Evolutionary conservation across 2,329 filamentous ascomycete species (phyloP).

Genomic region (Hymenoscyphus repandus): DNA sequence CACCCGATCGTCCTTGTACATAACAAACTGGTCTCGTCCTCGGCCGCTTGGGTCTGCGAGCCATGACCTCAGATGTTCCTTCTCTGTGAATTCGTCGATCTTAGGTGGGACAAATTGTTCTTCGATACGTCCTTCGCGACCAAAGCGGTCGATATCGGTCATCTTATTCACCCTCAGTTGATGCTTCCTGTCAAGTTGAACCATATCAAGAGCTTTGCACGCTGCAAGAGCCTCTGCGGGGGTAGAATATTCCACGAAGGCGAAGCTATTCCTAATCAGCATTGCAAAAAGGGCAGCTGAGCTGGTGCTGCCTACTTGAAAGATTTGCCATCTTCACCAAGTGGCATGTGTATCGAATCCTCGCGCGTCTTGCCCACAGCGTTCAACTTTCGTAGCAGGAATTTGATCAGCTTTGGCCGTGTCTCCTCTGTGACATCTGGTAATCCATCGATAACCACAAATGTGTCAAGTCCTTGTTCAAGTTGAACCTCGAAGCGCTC

Average conservation of each 20-base stretch:
- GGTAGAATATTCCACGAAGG: slow-evolving; percentile 94
- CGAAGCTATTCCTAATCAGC: slow-evolving; percentile 57
- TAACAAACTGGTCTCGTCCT: slow-evolving; percentile 90
- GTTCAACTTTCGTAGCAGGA: slow-evolving; percentile 89
- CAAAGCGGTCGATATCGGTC: slow-evolving; percentile 94
- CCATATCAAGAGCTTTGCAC: slow-evolving; percentile 79
- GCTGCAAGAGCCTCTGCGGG: slow-evolving; percentile 85
- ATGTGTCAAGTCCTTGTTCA: slow-evolving; percentile 92
- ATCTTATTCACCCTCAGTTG: slow-evolving; percentile 95
- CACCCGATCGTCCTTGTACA: slow-evolving; percentile 88
- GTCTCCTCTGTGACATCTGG: slow-evolving; percentile 84
- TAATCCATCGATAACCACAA: slow-evolving; percentile 92
- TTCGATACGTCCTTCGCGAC: slow-evolving; percentile 86
- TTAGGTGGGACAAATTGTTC: slow-evolving; percentile 82
- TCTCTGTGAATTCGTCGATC: slow-evolving; percentile 80
- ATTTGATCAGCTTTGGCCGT: slow-evolving; percentile 93
- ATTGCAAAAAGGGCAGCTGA: slow-evolving; percentile 1
- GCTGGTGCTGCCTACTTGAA: slow-evolving; percentile 59
- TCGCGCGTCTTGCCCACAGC: slow-evolving; percentile 78
- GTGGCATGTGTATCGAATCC: slow-evolving; percentile 88
- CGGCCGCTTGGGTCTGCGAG: slow-evolving; percentile 73
- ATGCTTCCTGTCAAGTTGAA: slow-evolving; percentile 94
- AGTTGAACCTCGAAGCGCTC: slow-evolving; percentile 95
- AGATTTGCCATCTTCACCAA: slow-evolving; percentile 81
- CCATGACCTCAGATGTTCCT: slow-evolving; percentile 93